Base-by-base conservation (phyloP, 1,139 yeast genomes). In the Candida dubliniensis region DNA sequence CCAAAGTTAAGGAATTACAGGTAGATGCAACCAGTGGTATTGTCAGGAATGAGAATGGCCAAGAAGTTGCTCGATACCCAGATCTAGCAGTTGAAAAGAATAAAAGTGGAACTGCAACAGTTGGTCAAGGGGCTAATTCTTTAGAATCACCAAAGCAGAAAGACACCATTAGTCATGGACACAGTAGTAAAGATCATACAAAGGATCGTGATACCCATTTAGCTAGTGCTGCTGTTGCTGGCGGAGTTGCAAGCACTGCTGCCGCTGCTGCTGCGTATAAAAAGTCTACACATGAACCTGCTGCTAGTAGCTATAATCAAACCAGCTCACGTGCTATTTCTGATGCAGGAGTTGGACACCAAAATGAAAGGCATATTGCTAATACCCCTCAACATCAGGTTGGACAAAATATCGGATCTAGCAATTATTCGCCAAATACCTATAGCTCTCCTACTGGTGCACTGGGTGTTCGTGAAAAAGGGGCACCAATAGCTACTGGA, bases 11-110 rank as follows among this genome's bases (percentile, higher is more conserved):
- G 44, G 68, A 62, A 44, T 53, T 69, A 35, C 62, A 52, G 42
- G 64, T 68, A 34, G 66, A 69, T 50, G 66, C 69, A 13, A 41
- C 43, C 8, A 57, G 65, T 29, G 74, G 74, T 10, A 48, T 55
- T 15, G 66, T 68, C 23, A 58, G 63, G 25, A 69, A 69, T 47
- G 71, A 67, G 43, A 49, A 53, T 13, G 69, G 67, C 11, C 43
- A 43, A 33, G 50, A 45, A 42, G 47, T 53, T 43, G 56, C 49
- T 8, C 44, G 40, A n/a, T 51, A 46, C 36, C 44, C 49, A 7
- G 54, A 50, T 35, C 47, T 47, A 32, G 42, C 51, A 26, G 41
- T 47, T 37, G 46, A 41, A 23, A 31, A 34, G 9, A 23, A 36
- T 12, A 27, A 37, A 26, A 25, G 37, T 26, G 29, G 33, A n/a